phyloP scores from a whole-genome alignment of 345 rosid genomes.

The Populus deltoides region DNA sequence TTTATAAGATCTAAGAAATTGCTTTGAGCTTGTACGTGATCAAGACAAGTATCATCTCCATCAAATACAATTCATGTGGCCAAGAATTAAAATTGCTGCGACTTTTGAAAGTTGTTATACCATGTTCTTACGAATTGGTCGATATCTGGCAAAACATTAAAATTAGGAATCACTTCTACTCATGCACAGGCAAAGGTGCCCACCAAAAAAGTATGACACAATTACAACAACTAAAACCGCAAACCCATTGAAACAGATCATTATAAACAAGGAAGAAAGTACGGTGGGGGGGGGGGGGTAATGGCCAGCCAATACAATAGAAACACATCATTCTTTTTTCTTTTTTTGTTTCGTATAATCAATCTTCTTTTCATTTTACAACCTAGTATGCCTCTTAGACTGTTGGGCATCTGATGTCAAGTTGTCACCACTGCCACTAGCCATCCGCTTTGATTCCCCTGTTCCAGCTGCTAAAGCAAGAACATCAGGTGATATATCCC shows the following conservation, averaged over 20 bases:
- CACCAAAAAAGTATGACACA: background rate
- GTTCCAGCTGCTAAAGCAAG: conserved; percentile 32
- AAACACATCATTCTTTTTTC: background rate
- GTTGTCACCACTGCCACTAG: conserved; percentile 15
- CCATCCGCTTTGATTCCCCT: conserved; percentile 36
- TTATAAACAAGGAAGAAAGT: background rate
- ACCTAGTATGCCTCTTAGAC: conserved; percentile 7
- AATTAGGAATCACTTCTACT: too few relatives aligned
- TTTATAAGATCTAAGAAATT: background rate
- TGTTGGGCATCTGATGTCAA: conserved; percentile 19
- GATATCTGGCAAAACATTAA: background rate
- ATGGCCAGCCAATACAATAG: conserved; percentile 4
- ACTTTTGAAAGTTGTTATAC: background rate
- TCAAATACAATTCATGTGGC: background rate
- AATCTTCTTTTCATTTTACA: conserved; percentile 13
- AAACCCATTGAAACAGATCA: background rate
- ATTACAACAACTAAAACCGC: conserved; percentile 2
- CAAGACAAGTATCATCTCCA: background rate
- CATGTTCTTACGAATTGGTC: background rate
- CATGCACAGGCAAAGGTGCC: background rate
- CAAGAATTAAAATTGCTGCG: background rate
- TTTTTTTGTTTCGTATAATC: background rate
- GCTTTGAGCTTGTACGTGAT: background rate
- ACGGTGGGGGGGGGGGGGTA: background rate
- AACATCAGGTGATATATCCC: conserved; percentile 58